Evolutionary conservation across 106 monocot genomes (phyloP), one percentile per base, ranked within the genome.

Genomic region (Platanthera zijinensis): DNA sequence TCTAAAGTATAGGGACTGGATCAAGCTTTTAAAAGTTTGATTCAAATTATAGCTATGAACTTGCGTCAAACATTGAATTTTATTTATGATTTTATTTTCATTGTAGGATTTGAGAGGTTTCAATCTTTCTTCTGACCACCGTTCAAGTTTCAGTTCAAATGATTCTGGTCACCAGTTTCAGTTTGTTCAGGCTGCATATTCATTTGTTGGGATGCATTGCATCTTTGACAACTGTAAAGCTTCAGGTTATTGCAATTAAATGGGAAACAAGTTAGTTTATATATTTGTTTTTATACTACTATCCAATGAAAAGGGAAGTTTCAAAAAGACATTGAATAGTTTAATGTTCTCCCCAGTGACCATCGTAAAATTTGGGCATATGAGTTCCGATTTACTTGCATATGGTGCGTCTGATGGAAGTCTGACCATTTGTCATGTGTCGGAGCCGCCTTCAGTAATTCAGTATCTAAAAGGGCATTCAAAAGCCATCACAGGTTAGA

Each of bases 191-290:
- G 89, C 85, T 84, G 96, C 89, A 84, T 96, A 96, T 83, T 96
- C 96, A 56, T 96, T 96, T 86, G 89, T 96, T 75, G 96, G 96
- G 74, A 93, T 96, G 93, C 93, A 96, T 69, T 91, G 89, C 78
- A 89, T 96, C 74, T 96, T 96, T 89, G 96, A 96, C 82, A 81
- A 84, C 83, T 93, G 93, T 76, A 96, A 89, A 84, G 85, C 84
- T 82, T 90, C 93, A 89, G 96, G 96, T 96, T 62, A 69, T 54
- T 79, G 79, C 19, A 46, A 39, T 32, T 76, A 21, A 25, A 74
- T 75, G 7, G 2, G 21, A 30, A 83, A 47, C 73, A 66, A 8
- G 4, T n/a, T 17, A 48, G 46, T 53, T 67, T 57, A n/a, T 79
- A 52, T 64, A 74, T 14, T 66, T 53, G 61, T 18, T 51, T 47